A percentile compares a stretch with the other conserved stretches of the same genome.
Conservation (phyloP, 495 filamentous ascomycete species). For the Lasiosphaeria hispida region DNA sequence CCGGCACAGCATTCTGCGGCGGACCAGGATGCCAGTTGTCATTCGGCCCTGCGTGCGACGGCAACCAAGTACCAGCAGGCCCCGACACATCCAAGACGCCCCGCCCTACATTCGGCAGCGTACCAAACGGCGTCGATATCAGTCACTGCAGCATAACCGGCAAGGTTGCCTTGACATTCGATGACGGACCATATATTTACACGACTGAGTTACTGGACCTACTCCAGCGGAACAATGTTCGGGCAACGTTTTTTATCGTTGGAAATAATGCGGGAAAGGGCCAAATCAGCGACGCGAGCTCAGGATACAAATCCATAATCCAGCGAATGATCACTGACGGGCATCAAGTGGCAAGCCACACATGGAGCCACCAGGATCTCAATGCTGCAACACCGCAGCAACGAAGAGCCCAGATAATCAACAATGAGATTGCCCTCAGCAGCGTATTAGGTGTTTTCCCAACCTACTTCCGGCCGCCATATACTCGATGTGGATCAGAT, state of each 20-base stretch:
- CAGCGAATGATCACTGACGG: slow-evolving; percentile 57
- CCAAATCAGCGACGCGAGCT: slow-evolving; percentile 40
- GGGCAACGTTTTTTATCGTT: slow-evolving; percentile 68
- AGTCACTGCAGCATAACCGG: slow-evolving; percentile 51
- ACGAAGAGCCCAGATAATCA: slow-evolving; percentile 57
- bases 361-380: slow-evolving; percentile 70
- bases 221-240: slow-evolving; percentile 54
- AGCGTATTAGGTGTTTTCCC: slow-evolving; percentile 66
- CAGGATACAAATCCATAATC: slow-evolving; percentile 29
- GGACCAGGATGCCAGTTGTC: slow-evolving; percentile 59
- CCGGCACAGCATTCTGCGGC: slow-evolving; percentile 50
- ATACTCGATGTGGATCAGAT: slow-evolving; percentile 53
- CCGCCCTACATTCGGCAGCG: slow-evolving; percentile 49
- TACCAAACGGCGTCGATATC: slow-evolving; percentile 50
- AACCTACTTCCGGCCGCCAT: slow-evolving; percentile 75
- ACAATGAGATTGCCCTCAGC: slow-evolving; percentile 66
- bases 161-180: slow-evolving; percentile 66
- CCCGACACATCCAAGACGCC: slow-evolving; percentile 50
- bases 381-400: slow-evolving; percentile 47
- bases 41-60: slow-evolving; percentile 55
- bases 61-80: slow-evolving; percentile 53
- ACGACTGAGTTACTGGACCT: slow-evolving; percentile 62
- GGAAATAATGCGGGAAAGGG: slow-evolving; percentile 43
- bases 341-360: slow-evolving; percentile 71
- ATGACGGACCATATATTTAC: slow-evolving; percentile 67